Evolutionary conservation across 2,329 filamentous ascomycete genomes (phyloP).

Genomic region (Alternaria ventricosa): DNA sequence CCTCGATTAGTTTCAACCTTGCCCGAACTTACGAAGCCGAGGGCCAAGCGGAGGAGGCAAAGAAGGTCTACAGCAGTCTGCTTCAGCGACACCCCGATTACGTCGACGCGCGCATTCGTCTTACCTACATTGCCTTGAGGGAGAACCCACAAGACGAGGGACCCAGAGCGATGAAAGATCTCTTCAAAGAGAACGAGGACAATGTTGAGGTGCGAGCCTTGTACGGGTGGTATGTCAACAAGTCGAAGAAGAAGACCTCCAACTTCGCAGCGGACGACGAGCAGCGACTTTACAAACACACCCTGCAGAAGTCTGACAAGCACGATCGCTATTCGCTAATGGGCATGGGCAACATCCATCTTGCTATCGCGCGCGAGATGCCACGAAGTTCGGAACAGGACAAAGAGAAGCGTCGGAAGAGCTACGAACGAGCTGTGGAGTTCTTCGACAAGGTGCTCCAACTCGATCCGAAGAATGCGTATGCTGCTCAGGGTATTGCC

Average conservation of each 20-base stretch:
- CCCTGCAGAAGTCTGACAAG: slow-evolving; percentile 86
- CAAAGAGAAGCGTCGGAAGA: slow-evolving; percentile 85
- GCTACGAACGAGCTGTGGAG: slow-evolving; percentile 90
- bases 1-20: slow-evolving; percentile 96
- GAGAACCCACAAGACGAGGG: slow-evolving; percentile 84
- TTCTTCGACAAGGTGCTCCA: slow-evolving; percentile 98
- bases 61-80: slow-evolving; percentile 86
- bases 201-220: slow-evolving; percentile 92
- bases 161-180: slow-evolving; percentile 80
- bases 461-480: slow-evolving; percentile 93
- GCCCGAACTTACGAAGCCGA: slow-evolving; percentile 91
- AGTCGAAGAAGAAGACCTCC: slow-evolving; percentile 79
- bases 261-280: slow-evolving; percentile 90
- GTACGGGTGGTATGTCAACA: slow-evolving; percentile 95
- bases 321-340: slow-evolving; percentile 97
- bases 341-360: slow-evolving; percentile 95
- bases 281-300: slow-evolving; percentile 95
- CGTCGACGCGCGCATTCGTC: slow-evolving; percentile 84
- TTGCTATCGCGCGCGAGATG: slow-evolving; percentile 91
- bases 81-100: slow-evolving; percentile 88
- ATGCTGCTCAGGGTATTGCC: slow-evolving; percentile 93
- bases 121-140: slow-evolving; percentile 88
- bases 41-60: slow-evolving; percentile 79
- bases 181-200: slow-evolving; percentile 82
- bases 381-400: slow-evolving; percentile 86